Percentiles rank a stretch among this genome's conserved stretches.
Conservation (phyloP, 2,329 filamentous ascomycete species). For the Rutstroemia sp. region DNA sequence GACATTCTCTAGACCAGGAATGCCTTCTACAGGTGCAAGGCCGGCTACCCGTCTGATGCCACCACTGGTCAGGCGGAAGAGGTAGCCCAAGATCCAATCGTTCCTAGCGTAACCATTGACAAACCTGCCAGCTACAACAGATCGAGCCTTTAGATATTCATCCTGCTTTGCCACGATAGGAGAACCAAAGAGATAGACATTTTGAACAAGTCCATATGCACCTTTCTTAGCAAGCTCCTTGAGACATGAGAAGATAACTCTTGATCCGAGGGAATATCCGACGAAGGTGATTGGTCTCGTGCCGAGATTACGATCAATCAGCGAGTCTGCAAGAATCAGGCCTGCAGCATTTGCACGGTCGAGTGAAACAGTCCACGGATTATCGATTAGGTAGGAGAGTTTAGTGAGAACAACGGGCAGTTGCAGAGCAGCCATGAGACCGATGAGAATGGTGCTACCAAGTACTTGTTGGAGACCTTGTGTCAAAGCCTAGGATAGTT, state of each 20-base stretch:
- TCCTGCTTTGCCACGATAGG: conserved; percentile 88
- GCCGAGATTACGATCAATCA: conserved; percentile 86
- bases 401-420: conserved; percentile 91
- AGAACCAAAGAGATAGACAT: conserved; percentile 90
- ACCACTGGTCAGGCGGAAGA: conserved; percentile 89
- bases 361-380: conserved; percentile 95
- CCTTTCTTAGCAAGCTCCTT: conserved; percentile 79
- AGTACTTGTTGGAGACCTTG: conserved; percentile 94
- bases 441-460: conserved; percentile 78
- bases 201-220: conserved; percentile 82
- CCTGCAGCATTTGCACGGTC: conserved; percentile 84
- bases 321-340: conserved; percentile 85
- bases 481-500: conserved; percentile 66
- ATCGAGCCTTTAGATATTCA: conserved; percentile 73
- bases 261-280: conserved; percentile 85
- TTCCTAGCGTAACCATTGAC: conserved; percentile 91
- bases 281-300: conserved; percentile 87
- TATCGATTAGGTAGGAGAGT: conserved; percentile 92
- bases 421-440: conserved; percentile 87
- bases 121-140: conserved; percentile 86
- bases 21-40: conserved; percentile 63
- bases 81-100: conserved; percentile 95
- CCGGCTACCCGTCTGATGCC: conserved; percentile 86
- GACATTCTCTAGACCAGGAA: conserved; percentile 82
- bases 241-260: conserved; percentile 88